Evolutionary conservation across 345 rosid genomes (phyloP).

Genomic region (Euphorbia pulcherrima): DNA sequence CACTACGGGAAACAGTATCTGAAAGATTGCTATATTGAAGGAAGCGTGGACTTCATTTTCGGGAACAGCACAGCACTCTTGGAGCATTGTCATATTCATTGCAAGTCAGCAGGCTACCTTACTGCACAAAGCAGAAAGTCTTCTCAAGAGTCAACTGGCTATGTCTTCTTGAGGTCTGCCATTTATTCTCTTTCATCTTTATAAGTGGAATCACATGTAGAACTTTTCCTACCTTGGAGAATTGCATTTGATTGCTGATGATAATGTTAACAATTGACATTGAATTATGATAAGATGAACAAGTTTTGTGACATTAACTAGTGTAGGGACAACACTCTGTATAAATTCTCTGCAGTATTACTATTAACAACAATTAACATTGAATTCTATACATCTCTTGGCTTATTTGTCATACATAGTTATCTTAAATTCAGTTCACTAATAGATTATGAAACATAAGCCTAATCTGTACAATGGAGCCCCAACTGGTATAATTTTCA

Average conservation of each 20-base stretch:
- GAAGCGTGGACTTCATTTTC: conserved; percentile 90
- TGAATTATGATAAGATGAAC: conserved; percentile 4
- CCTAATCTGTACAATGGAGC: not conserved
- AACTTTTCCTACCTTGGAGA: conserved; percentile 5
- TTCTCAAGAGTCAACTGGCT: conserved; percentile 88
- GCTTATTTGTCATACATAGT: too few relatives aligned
- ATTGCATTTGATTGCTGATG: not conserved
- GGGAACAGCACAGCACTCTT: conserved; percentile 91
- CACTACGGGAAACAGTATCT: conserved; percentile 89
- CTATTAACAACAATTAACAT: too few relatives aligned
- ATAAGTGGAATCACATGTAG: not conserved
- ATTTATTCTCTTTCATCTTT: conserved; percentile 4
- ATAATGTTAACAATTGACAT: not conserved
- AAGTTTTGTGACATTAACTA: not conserved
- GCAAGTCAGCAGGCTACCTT: conserved; percentile 79
- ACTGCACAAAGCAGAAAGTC: conserved; percentile 98
- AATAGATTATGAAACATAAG: not conserved
- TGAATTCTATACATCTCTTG: too few relatives aligned
- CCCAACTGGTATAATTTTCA: not conserved
- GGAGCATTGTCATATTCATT: conserved; percentile 95
- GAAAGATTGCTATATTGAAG: conserved; percentile 86
- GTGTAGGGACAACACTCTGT: not conserved
- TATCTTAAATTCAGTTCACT: not conserved
- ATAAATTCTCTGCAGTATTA: not conserved
- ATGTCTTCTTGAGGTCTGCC: conserved; percentile 73